Percentiles rank a stretch among this genome's conserved stretches.
Evolutionary conservation across 345 rosid species (phyloP).

Genomic region (Alliaria petiolata): DNA sequence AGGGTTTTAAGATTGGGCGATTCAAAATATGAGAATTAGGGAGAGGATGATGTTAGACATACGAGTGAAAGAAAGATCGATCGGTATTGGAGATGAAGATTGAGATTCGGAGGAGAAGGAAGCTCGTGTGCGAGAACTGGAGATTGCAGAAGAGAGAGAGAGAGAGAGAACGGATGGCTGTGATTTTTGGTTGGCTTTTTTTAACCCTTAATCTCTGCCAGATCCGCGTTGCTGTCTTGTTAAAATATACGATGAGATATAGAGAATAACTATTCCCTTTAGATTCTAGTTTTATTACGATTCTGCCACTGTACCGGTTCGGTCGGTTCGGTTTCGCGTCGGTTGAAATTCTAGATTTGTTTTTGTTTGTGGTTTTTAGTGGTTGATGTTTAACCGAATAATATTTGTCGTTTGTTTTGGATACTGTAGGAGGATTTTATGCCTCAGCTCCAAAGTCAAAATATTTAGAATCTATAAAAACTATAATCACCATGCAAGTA

Average conservation of each 20-base stretch:
- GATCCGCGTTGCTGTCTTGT: conserved; percentile 3
- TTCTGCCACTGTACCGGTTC: neutral
- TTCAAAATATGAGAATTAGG: neutral
- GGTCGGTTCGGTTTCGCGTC: too few relatives aligned
- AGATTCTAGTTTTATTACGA: neutral
- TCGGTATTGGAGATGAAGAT: neutral
- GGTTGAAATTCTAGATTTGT: neutral
- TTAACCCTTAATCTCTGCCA: neutral
- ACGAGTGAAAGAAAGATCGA: conserved; percentile 4
- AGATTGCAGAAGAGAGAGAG: conserved; percentile 32
- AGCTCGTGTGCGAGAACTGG: conserved; percentile 34
- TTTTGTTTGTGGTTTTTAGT: too few relatives aligned
- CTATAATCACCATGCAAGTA: too few relatives aligned
- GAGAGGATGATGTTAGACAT: neutral
- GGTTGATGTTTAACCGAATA: too few relatives aligned
- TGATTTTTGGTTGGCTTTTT: conserved; percentile 11
- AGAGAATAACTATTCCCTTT: neutral
- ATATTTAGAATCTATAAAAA: too few relatives aligned
- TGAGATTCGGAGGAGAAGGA: conserved; percentile 7
- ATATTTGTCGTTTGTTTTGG: too few relatives aligned
- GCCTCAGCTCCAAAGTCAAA: too few relatives aligned
- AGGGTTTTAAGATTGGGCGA: conserved; percentile 2
- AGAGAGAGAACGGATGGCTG: conserved; percentile 17
- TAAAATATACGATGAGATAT: neutral
- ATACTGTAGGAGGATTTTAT: too few relatives aligned